Conservation (phyloP, 2,329 filamentous ascomycete species). For the Colletotrichum sp. region DNA sequence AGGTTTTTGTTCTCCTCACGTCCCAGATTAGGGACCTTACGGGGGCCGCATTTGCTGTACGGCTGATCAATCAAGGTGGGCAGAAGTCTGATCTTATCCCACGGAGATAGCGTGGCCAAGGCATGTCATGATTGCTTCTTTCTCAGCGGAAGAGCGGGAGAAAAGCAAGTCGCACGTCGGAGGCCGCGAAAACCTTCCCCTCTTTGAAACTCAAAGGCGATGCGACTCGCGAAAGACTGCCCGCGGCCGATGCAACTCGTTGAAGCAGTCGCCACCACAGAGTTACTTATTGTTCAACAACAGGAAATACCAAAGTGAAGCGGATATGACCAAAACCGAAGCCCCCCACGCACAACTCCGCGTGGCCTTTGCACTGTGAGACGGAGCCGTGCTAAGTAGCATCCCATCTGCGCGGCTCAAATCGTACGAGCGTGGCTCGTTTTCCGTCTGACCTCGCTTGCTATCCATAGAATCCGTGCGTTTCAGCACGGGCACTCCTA, state of each 20-base stretch:
- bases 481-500: constrained; percentile 3
- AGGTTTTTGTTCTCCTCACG: neutral
- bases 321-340: neutral
- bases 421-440: neutral
- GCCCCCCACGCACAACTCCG: neutral
- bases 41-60: neutral
- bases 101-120: neutral
- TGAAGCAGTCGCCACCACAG: neutral
- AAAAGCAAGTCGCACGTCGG: neutral
- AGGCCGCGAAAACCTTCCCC: neutral
- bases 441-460: neutral
- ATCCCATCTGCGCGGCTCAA: neutral
- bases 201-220: neutral
- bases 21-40: neutral
- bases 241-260: neutral
- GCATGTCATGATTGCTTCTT: neutral
- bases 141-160: neutral
- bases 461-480: neutral
- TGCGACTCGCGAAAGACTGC: neutral
- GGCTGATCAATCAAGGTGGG: neutral
- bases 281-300: neutral
- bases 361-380: neutral
- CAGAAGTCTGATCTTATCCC: neutral
- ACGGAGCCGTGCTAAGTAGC: neutral
- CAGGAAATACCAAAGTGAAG: neutral